phyloP scores from a whole-genome alignment of 1,284 basidiomycete species.

The Ganoderma multipileum region DNA sequence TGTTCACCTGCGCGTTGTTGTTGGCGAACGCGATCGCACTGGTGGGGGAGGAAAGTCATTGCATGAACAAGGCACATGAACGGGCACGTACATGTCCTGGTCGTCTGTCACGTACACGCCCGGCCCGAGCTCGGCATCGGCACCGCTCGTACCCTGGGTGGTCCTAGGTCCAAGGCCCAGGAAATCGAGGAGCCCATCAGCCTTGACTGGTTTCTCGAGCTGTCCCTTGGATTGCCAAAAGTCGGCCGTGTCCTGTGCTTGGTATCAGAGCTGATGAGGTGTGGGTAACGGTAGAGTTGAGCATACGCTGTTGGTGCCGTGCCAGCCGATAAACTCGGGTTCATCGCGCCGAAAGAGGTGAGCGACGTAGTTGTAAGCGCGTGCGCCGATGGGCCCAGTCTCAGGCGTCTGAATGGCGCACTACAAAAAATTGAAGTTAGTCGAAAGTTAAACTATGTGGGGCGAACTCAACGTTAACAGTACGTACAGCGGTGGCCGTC shows the following conservation, averaged over 20 bases:
- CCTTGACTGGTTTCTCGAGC: background rate
- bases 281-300: background rate
- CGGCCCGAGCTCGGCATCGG: background rate
- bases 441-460: background rate
- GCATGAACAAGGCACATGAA: background rate
- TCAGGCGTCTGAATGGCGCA: background rate
- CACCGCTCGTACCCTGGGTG: background rate
- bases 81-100: constrained; percentile 1
- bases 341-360: constrained; percentile 1
- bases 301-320: constrained; percentile 10
- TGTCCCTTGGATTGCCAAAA: background rate
- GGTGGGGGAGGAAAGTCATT: background rate
- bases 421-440: background rate
- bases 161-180: background rate
- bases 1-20: background rate
- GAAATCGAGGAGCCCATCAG: background rate
- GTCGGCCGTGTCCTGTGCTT: constrained; percentile 1
- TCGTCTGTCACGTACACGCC: constrained; percentile 6
- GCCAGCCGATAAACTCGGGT: constrained; percentile 8
- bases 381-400: background rate
- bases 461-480: too few species aligned
- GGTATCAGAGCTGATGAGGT: background rate
- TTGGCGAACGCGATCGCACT: constrained; percentile 5
- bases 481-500: background rate
- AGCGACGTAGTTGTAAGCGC: background rate